Base-by-base conservation (phyloP, 805 yeast genomes). In the Metschnikowia matae region DNA sequence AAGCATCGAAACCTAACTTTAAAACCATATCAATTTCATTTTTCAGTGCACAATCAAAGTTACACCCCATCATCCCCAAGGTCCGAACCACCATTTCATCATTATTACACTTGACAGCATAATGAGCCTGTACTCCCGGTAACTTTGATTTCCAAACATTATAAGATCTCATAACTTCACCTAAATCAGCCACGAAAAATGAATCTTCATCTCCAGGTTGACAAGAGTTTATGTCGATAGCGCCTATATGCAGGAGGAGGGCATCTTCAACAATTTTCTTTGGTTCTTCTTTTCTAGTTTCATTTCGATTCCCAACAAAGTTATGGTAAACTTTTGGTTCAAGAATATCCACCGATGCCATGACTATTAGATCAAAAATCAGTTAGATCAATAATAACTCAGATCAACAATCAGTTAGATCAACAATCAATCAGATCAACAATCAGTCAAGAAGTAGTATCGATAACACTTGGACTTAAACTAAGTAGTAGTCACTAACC, bases 31-130 rank as follows among this genome's bases (percentile, higher is more conserved):
- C 84, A 61, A 92, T 89, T 70, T 92, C 99, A 55, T 78, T 78
- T 62, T 85, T 82, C 20, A 96, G 88, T 4, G 98, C 98, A 71
- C 99, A 92, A 66, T 92, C 99, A 63, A 92, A 92, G 51, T 85
- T 85, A 48, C 83, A 78, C 26, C 94, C 96, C 55, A 84, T 67
- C 3, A 69, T 54, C 2, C 81, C 82, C 57, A 92, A 75, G 29
- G 77, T 66, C 44, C 70, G 63, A 55, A 92, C 65, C 11, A 92
- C 82, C 49, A 70, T 70, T 6, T 70, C 59, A 63, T 89, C 84
- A 36, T 90, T 86, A 73, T 92, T 92, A 72, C 98, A 92, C 70
- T 92, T 92, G 58, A 92, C 94, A 17, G 99, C 99, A 68, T 91
- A 92, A 63, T 79, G 85, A n/a, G 97, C 96, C 50, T 80, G 78